Percentiles rank a stretch among this genome's conserved stretches.
phyloP scores from a whole-genome alignment of 2,329 filamentous ascomycete species.

The Botrytis galanthina region DNA sequence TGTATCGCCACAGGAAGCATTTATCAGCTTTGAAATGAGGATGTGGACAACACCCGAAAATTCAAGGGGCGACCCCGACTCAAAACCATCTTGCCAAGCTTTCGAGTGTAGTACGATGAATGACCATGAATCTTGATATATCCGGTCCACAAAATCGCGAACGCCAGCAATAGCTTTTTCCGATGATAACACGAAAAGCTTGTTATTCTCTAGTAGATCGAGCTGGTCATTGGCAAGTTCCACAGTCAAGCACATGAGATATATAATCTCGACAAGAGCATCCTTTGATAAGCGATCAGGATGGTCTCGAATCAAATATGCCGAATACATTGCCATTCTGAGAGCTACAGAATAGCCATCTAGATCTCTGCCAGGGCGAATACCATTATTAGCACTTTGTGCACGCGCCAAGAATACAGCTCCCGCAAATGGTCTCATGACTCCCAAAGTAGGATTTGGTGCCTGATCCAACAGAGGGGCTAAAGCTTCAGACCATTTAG shows the following conservation, averaged over 20 bases:
- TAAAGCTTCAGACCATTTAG: conserved; percentile 66
- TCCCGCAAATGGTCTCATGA: conserved; percentile 71
- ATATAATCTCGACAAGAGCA: conserved; percentile 51
- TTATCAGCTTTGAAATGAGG: conserved; percentile 47
- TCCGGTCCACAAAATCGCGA: not conserved
- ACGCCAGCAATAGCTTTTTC: conserved; percentile 38
- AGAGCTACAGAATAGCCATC: conserved; percentile 70
- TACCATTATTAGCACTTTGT: conserved; percentile 30
- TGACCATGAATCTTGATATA: conserved; percentile 18
- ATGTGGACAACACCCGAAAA: conserved; percentile 43
- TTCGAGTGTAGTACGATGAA: conserved; percentile 42
- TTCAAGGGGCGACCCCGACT: conserved; percentile 22
- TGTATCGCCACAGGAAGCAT: conserved; percentile 44
- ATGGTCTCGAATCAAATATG: conserved; percentile 52
- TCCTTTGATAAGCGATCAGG: conserved; percentile 43
- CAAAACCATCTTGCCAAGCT: conserved; percentile 41
- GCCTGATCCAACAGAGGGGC: conserved; percentile 50
- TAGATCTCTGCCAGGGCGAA: conserved; percentile 53
- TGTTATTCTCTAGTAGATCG: conserved; percentile 44
- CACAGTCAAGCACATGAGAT: conserved; percentile 50
- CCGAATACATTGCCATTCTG: conserved; percentile 71
- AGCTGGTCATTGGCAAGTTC: conserved; percentile 54
- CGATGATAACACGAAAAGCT: conserved; percentile 48
- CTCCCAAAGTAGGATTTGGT: conserved; percentile 63
- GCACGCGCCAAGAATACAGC: conserved; percentile 61